Base-by-base conservation (phyloP, 257 asterid genomes). In the Fraxinus cuspidata region DNA sequence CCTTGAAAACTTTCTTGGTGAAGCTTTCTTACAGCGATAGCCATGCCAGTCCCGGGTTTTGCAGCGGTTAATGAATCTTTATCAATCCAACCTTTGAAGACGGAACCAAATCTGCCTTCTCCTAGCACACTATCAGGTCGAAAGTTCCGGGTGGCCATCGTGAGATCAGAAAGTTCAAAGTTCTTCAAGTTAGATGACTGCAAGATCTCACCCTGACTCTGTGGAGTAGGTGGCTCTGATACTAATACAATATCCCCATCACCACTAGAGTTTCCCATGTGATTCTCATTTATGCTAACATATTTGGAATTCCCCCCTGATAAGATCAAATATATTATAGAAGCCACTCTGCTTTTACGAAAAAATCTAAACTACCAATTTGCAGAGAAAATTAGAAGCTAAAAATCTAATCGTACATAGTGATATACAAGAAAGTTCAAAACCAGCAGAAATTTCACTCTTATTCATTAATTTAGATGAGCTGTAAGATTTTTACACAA, bases 61-160 rank as follows among this genome's bases (percentile, higher is more conserved):
- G 97, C 70, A 44, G 97, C 94, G 16, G 89, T 78, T 2, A 80
- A 83, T 4, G 94, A 80, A 81, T 82, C 81, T 84, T 89, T 91
- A 83, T 94, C 97, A 31, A 94, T 85, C 97, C 98, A 92, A 60
- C 98, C 98, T 80, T 94, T 92, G 73, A 89, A 94, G 11, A 94
- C 97, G 0, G 97, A 88, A 34, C 98, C 97, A 65, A 89, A 91
- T 23, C 97, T 97, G 34, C 97, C 98, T 77, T 91, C 98, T 58
- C 97, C 98, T 0, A 94, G 81, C 49, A 91, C 89, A 44, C 97
- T 89, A 49, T 92, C 98, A 0, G 93, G 97, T 6, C 97, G 94
- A 71, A 94, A 94, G 82, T 94, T 90, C 78, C 97, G 88, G 58
- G 98, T 94, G 70, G 97, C 91, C 77, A 77, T 63, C 77, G 82